Conservation (phyloP, 192 early-diverging fungal species). For the Dissophora globulifera region DNA sequence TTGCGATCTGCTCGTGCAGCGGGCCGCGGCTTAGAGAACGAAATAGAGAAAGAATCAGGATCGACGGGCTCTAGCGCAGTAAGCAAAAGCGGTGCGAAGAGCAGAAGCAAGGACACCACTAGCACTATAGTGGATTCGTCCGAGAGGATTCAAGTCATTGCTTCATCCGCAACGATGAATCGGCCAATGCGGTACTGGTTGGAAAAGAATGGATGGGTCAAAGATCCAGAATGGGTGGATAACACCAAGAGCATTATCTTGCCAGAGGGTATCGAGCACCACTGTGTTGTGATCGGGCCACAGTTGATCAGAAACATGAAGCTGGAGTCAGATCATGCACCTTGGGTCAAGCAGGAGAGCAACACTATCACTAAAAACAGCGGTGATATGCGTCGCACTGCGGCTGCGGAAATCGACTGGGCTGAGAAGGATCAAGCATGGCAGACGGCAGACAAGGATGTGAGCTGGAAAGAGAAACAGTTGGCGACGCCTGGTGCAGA, state of each 20-base stretch:
- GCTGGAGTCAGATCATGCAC: slow-evolving; percentile 2
- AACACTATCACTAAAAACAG: background rate
- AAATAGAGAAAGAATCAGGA: no score
- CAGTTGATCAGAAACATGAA: slow-evolving; percentile 58
- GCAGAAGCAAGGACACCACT: background rate
- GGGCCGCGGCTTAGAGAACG: slow-evolving; percentile 10
- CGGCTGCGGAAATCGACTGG: slow-evolving; percentile 25
- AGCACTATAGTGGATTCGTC: no score
- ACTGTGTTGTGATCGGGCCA: slow-evolving; percentile 60
- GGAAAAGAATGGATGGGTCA: slow-evolving; percentile 59
- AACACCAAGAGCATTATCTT: slow-evolving; percentile 52
- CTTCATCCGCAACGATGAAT: slow-evolving; percentile 80
- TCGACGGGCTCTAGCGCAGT: no score
- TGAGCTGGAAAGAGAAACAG: slow-evolving; percentile 28
- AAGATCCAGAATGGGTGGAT: slow-evolving; percentile 70
- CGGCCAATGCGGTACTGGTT: slow-evolving; percentile 67
- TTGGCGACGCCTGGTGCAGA: background rate
- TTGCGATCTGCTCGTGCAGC: slow-evolving; percentile 25
- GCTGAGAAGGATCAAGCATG: slow-evolving; percentile 14
- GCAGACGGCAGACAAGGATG: slow-evolving; percentile 31
- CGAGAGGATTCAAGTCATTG: slow-evolving; percentile 64
- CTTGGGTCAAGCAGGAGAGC: slow-evolving; percentile 3
- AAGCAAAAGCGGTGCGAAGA: no score
- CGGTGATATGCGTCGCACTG: no score
- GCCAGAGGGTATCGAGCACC: slow-evolving; percentile 58